Evolutionary conservation across 202 grass and related monocot species (phyloP), one percentile per base, ranked within the genome.

Genomic region (Digitaria exilis): DNA sequence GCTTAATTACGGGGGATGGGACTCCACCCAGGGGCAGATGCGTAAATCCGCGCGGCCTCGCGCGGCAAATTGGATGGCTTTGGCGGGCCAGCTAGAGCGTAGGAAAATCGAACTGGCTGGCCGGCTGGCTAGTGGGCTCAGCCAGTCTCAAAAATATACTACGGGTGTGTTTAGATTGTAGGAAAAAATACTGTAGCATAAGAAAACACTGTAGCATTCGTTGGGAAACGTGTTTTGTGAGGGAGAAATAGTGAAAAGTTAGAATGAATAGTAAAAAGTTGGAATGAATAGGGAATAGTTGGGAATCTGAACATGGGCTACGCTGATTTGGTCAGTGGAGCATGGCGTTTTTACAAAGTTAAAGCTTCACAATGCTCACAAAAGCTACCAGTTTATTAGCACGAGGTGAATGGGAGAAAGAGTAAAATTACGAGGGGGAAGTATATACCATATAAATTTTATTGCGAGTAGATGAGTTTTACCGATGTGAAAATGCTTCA

Each of bases 21-120:
- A 60, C 69, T 48, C 65, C 54, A 56, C 45, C 13, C 2, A 61
- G 50, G 85, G 78, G 24, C 6, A 57, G 9, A 4, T 35, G 5
- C 24, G 85, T 78, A 73, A 85, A 61, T 69, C n/a, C 31, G 1
- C 35, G 32, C 52, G 62, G 34, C 65, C 22, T n/a, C 32, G 51
- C 39, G 76, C 66, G 34, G 65, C 78, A 83, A 81, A 81, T 84
- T 62, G 65, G 70, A 80, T 64, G 18, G 58, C 69, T 83, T 77
- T 80, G 80, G 65, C 84, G 87, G 84, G 76, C 80, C 87, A 80
- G 48, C 70, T 39, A 42, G 35, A 66, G 28, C 15, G 0, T 21
- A 44, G 61, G 44, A 29, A 81, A 30, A 16, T 80, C 76, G 63
- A 83, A 31, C 32, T 73, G 48, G 45, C 5, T 39, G 48, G 65